Evolutionary conservation across 176 grass and related monocot species (phyloP), one percentile per base, ranked within the genome.

Genomic region (Rhipidocladum racemiflorum): DNA sequence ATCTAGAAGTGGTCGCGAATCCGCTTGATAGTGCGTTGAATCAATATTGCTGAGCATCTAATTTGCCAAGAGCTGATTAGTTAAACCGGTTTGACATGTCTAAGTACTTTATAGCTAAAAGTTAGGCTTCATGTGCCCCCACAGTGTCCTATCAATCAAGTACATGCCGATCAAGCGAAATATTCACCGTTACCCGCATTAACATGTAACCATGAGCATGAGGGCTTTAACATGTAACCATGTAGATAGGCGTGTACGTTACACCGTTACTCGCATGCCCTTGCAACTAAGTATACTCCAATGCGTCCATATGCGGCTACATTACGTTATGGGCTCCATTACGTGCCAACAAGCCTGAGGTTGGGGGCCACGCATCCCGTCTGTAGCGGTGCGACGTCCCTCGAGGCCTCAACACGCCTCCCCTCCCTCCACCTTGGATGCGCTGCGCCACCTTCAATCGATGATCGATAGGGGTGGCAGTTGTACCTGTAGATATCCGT

Each of bases 281-380:
- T 75, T 32, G 45, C 70, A 16, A 20, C n/a, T 3, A 4, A 3
- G n/a, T 23, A 5, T 15, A 13, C 24, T 28, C 32, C 13, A 12
- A 21, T 18, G 34, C 36, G 4, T 18, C 76, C 66, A 20, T 46
- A 39, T 21, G 66, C 59, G 42, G 76, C 45, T 55, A 21, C n/a
- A 49, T 34, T 72, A 88, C 56, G 73, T 55, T 62, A 83, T 53
- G 80, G 44, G 72, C 65, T 87, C 55, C 65, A 38, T 50, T 78
- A 59, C 75, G 55, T 40, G 83, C 20, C 54, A 65, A 46, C 38
- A 18, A 14, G 83, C 29, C 73, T 0, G 44, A 36, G 43, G 30
- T 4, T 65, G 70, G 49, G 18, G 49, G 18, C 70, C 49, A 39
- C 61, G 20, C 30, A 42, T 82, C 50, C 46, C 35, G 68, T 67